Base-by-base conservation (phyloP, 192 early-diverging fungal genomes). In the Chytriomyces sp. region DNA sequence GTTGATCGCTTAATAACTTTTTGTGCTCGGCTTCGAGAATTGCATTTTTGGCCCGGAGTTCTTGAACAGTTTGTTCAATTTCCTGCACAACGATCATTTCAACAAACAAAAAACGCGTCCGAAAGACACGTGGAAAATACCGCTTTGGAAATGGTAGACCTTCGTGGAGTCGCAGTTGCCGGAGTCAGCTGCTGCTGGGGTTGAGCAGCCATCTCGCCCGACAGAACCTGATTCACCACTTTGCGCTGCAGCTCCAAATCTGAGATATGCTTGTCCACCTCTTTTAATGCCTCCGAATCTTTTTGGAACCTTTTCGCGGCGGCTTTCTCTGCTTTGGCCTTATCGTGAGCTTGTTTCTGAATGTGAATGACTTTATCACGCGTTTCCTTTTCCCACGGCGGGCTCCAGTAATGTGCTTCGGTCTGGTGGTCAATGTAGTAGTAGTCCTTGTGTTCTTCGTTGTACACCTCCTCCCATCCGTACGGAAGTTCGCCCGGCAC, bases 401-500 rank as follows among this genome's bases (percentile, higher is more conserved):
- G 63, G n/a, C 63, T 81, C 72, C 64, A 74, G 69, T 76, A 82
- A 47, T 81, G 70, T 59, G 70, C 75, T 45, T 81, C 81, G 23
- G 80, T 79, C 13, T 45, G 43, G 61, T 81, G 80, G 72, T 81
- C 80, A 20, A 79, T 61, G 63, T 77, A 81, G 61, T 67, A 81
- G 50, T 82, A 78, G 9, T 75, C 80, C 5, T 62, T 66, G 43
- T 13, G 18, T 16, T 82, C 70, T 26, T 73, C 46, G 20, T 77
- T 67, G 45, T 67, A 79, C 45, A 67, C 73, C 67, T 81, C 80
- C 16, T 81, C 80, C 80, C 80, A 81, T 4, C 78, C 80, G 67
- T 81, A 81, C n/a, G 80, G 80, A 50, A 81, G 79, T 61, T 81
- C 80, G 2, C 80, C 80, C 43, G 80, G 81, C 16, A 81, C 80